phyloP scores from a whole-genome alignment of 2,329 filamentous ascomycete genomes.

The Chrysoporthe puriensis region DNA sequence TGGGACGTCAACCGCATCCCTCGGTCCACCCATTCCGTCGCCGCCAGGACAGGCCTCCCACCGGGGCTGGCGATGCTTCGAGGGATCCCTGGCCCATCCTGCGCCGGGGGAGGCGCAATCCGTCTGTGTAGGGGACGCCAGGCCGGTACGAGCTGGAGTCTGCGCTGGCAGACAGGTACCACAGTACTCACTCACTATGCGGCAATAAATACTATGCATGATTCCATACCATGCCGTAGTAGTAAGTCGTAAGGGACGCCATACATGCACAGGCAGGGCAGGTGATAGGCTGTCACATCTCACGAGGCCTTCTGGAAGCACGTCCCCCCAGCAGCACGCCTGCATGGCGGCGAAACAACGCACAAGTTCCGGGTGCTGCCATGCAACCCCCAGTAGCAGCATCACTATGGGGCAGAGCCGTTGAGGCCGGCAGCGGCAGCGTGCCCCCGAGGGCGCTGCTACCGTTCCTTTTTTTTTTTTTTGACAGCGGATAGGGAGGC shows the following conservation, averaged over 20 bases:
- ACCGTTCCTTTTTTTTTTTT: background rate
- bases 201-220: no score
- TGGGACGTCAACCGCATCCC: background rate
- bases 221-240: no score
- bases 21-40: conserved; percentile 1
- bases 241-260: no score
- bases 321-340: no score
- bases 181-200: no score
- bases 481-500: background rate
- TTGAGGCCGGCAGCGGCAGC: background rate
- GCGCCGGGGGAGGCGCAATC: background rate
- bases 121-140: background rate
- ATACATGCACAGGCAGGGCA: no score
- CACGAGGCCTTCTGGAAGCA: conserved; percentile 7
- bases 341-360: background rate
- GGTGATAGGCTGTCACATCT: background rate
- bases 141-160: background rate
- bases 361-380: no score
- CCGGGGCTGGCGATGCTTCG: background rate
- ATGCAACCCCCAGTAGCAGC: background rate
- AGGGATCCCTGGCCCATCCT: background rate
- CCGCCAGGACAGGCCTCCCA: background rate
- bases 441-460: no score
- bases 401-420: background rate
- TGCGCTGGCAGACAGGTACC: background rate